Evolutionary conservation across 805 yeast genomes (phyloP).

Genomic region (Spathaspora passalidarum): DNA sequence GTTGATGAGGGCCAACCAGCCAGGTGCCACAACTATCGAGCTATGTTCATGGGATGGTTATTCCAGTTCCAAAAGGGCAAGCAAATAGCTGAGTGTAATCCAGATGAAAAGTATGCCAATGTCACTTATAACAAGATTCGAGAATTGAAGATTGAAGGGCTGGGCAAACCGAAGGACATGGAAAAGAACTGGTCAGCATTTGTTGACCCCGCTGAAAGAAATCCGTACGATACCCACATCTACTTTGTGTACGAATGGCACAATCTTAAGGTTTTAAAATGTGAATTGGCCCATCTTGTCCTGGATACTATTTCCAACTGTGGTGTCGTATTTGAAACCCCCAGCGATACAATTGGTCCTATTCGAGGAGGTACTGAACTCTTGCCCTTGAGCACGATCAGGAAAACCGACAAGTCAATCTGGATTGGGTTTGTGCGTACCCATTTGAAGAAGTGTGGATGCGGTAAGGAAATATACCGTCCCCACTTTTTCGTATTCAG

Average conservation of each 20-base stretch:
- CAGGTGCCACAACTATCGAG: conserved; percentile 14
- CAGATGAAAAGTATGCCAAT: conserved; percentile 12
- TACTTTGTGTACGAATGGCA: conserved; percentile 35
- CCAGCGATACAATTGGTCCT: conserved; percentile 22
- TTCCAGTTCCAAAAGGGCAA: conserved; percentile 33
- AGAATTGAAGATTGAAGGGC: conserved; percentile 17
- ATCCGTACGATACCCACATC: conserved; percentile 18
- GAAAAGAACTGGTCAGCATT: conserved; percentile 44
- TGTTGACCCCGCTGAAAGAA: conserved; percentile 21
- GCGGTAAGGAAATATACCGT: conserved; percentile 34
- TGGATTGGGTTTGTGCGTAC: conserved; percentile 42
- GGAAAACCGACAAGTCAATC: conserved; percentile 24
- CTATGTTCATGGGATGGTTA: conserved; percentile 32
- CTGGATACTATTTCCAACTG: conserved; percentile 5
- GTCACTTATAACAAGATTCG: conserved; percentile 16
- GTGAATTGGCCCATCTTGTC: conserved; percentile 16
- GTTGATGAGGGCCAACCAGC: no score
- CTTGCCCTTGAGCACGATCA: conserved; percentile 16
- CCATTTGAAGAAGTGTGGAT: conserved; percentile 36
- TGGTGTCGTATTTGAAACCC: conserved; percentile 2
- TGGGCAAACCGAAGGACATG: not conserved
- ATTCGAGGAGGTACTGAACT: conserved; percentile 37
- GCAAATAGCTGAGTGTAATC: conserved; percentile 19
- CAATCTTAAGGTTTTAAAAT: conserved; percentile 23
- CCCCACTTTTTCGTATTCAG: conserved; percentile 34